Evolutionary conservation across 108 stramenopile genomes (phyloP).

Genomic region (Stephanodiscus minutulus): DNA sequence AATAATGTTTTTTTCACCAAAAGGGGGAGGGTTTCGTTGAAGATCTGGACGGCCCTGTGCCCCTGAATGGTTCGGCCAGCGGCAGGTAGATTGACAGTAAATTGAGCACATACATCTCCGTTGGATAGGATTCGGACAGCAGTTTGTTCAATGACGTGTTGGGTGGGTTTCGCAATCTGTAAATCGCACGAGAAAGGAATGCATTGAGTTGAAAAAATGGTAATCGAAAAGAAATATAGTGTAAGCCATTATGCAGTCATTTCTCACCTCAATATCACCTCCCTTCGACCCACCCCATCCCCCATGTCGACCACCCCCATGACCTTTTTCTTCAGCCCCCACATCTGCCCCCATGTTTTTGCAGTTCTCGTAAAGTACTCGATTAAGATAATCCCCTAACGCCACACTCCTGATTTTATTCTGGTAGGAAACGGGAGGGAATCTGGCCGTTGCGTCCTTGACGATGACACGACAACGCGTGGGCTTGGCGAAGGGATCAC

Average conservation of each 20-base stretch:
- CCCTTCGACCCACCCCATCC: conserved; percentile 88
- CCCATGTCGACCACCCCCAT: conserved; percentile 43
- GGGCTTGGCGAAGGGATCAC: conserved; percentile 94
- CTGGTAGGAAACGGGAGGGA: conserved; percentile 71
- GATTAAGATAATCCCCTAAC: conserved; percentile 83
- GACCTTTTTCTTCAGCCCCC: conserved; percentile 35
- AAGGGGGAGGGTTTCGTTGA: conserved; percentile 67
- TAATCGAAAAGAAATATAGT: neutral
- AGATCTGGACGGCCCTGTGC: conserved; percentile 75
- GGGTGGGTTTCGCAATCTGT: conserved; percentile 81
- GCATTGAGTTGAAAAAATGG: conserved; percentile 1
- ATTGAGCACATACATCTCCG: conserved; percentile 80
- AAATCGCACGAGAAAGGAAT: neutral
- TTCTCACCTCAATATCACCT: conserved; percentile 78
- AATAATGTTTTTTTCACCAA: conserved; percentile 61
- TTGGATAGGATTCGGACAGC: conserved; percentile 64
- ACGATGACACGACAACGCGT: conserved; percentile 85
- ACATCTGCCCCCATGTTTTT: conserved; percentile 80
- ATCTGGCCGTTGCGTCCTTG: conserved; percentile 57
- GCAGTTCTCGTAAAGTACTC: conserved; percentile 62
- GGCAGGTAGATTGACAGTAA: conserved; percentile 94
- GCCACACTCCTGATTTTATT: conserved; percentile 77
- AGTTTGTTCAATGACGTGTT: conserved; percentile 90
- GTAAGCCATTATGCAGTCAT: neutral
- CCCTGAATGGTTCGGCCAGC: conserved; percentile 89